Percentiles rank a stretch among this genome's conserved stretches.
phyloP scores from a whole-genome alignment of 2,329 filamentous ascomycete genomes.

The Colletotrichum tropicale region DNA sequence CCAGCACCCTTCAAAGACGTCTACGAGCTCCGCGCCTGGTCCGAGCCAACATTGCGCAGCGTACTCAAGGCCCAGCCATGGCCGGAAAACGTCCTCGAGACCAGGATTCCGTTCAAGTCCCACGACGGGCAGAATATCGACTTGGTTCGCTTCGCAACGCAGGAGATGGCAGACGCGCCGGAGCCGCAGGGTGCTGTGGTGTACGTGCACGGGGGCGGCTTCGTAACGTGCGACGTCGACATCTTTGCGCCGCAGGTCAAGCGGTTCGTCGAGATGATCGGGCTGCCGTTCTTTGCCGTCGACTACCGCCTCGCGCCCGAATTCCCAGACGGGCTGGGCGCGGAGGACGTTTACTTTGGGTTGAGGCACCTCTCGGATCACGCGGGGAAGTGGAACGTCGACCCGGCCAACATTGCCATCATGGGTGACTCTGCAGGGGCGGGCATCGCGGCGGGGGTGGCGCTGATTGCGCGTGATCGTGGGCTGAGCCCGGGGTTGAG shows the following conservation, averaged over 20 bases:
- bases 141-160: background rate
- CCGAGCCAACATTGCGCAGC: background rate
- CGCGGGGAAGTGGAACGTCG: conserved; percentile 23
- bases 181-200: conserved; percentile 31
- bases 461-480: conserved; percentile 43
- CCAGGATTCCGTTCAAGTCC: background rate
- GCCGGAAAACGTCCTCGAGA: conserved; percentile 5
- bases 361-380: conserved; percentile 28
- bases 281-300: conserved; percentile 38
- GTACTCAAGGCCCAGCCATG: background rate
- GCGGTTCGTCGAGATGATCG: conserved; percentile 27
- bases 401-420: conserved; percentile 22
- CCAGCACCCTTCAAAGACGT: background rate
- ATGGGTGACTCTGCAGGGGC: conserved; percentile 27
- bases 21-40: background rate
- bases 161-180: background rate
- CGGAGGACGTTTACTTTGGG: conserved; percentile 39
- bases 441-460: conserved; percentile 22
- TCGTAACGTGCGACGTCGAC: conserved; percentile 35
- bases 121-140: conserved; percentile 2
- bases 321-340: conserved; percentile 35
- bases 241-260: conserved; percentile 28
- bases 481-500: conserved; percentile 26
- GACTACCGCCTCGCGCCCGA: conserved; percentile 51
- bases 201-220: conserved; percentile 47